These are phyloP conservation scores for Saprolegnia diclina DNA, from an alignment of 352 stramenopile genomes.

Conservation along the genomic window DNA sequence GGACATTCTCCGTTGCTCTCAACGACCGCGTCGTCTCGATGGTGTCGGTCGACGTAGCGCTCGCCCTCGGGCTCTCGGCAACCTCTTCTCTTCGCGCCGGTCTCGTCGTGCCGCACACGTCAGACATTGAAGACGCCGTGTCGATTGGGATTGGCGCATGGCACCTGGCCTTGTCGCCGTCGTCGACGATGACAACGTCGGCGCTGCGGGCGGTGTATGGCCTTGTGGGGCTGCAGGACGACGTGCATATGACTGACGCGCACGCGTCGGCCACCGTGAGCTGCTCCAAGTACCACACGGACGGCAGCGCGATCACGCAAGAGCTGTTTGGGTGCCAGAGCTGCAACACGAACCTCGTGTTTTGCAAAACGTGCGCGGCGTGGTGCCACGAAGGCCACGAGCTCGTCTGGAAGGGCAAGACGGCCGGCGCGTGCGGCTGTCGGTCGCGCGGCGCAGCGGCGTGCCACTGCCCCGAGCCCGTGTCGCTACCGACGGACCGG, in stretches of 20 bases:
- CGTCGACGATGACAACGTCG: slow-evolving; percentile 17
- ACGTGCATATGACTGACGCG: slow-evolving; percentile 12
- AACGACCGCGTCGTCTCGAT: slow-evolving; percentile 4
- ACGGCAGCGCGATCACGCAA: slow-evolving; percentile 77
- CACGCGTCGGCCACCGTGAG: slow-evolving; percentile 30
- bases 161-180: neutral
- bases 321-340: slow-evolving; percentile 76
- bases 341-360: slow-evolving; percentile 53
- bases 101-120: neutral
- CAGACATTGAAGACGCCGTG: slow-evolving; percentile 7
- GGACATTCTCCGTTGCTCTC: neutral
- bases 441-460: slow-evolving; percentile 42
- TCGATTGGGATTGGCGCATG: neutral
- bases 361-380: slow-evolving; percentile 63
- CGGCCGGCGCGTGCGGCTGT: slow-evolving; percentile 66
- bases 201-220: slow-evolving; percentile 43
- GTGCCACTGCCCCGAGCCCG: slow-evolving; percentile 47
- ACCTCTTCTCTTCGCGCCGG: neutral
- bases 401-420: slow-evolving; percentile 62
- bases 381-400: slow-evolving; percentile 81
- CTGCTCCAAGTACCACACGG: slow-evolving; percentile 63
- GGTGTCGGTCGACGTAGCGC: slow-evolving; percentile 5
- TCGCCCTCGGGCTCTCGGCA: neutral
- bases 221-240: slow-evolving; percentile 29
- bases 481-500: slow-evolving; percentile 36